Evolutionary conservation across 169 alveolate genomes (phyloP).

Genomic region (Cardiosporidium cionae): DNA sequence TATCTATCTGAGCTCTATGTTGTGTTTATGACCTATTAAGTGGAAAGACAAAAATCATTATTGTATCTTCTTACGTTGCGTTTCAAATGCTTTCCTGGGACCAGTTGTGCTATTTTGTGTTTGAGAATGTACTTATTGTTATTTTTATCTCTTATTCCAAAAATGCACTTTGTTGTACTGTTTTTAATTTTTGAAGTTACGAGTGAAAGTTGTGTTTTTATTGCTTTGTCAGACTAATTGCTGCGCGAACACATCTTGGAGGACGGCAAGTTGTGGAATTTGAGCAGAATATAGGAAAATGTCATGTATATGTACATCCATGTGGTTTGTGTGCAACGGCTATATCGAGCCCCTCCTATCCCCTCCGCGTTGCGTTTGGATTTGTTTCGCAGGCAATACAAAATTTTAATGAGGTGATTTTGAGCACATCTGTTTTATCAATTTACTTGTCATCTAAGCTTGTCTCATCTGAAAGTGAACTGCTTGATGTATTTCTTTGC

Average conservation of each 20-base stretch:
- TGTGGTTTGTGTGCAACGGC: constrained; percentile 48
- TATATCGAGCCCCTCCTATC: constrained; percentile 54
- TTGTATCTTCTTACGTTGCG: too few relatives aligned
- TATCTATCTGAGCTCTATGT: too few relatives aligned
- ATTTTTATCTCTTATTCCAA: neutral
- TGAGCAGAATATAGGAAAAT: constrained; percentile 54
- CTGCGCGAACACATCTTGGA: constrained; percentile 70
- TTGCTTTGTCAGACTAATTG: constrained; percentile 60
- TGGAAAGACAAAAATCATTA: too few relatives aligned
- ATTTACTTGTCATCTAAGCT: too few relatives aligned
- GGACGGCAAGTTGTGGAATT: constrained; percentile 69
- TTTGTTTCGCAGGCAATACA: constrained; percentile 39
- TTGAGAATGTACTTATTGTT: neutral
- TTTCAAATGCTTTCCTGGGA: too few relatives aligned
- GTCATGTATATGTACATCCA: constrained; percentile 37
- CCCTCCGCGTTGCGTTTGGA: constrained; percentile 67
- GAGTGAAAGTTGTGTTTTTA: neutral
- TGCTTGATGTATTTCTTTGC: too few relatives aligned
- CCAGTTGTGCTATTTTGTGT: too few relatives aligned
- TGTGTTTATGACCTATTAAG: too few relatives aligned
- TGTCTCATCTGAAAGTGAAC: too few relatives aligned
- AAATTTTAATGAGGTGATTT: constrained; percentile 17
- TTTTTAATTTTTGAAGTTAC: neutral
- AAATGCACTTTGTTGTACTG: neutral
- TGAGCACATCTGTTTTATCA: neutral